Conservation (phyloP, 768 basidiomycete genomes). For the Coprinopsis marcescibilis region DNA sequence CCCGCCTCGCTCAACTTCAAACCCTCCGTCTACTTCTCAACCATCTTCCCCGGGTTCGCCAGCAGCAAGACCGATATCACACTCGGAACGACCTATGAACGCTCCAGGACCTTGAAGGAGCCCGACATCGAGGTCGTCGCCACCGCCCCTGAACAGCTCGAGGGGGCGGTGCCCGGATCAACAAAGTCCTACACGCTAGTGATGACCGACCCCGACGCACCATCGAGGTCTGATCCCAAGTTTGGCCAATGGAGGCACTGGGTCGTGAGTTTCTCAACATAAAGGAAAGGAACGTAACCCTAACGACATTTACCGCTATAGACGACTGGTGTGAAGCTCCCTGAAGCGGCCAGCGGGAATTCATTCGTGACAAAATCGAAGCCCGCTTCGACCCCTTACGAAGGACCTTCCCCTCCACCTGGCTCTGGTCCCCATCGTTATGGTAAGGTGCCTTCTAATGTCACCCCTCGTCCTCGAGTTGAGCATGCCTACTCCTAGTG, state of each 20-base stretch:
- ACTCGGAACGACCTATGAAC: neutral
- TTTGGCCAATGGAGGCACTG: slow-evolving; percentile 52
- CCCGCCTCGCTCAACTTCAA: neutral
- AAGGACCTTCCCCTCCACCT: slow-evolving; percentile 49
- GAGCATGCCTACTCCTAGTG: no score
- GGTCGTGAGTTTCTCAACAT: slow-evolving; percentile 32
- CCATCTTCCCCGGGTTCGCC: neutral
- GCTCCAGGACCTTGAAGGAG: neutral
- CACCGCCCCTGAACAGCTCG: neutral
- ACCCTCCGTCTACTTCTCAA: neutral
- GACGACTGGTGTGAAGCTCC: slow-evolving; percentile 33
- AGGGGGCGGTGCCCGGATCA: no score
- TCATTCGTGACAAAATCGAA: slow-evolving; percentile 35
- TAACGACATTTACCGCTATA: slow-evolving; percentile 4
- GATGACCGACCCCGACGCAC: slow-evolving; percentile 57
- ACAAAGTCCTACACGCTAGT: slow-evolving; percentile 48
- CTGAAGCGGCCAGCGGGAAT: slow-evolving; percentile 25
- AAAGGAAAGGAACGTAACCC: slow-evolving; percentile 5
- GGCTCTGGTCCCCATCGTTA: slow-evolving; percentile 55
- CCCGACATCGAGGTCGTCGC: neutral
- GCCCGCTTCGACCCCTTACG: slow-evolving; percentile 48
- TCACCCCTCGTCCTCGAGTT: no score
- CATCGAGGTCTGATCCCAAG: slow-evolving; percentile 41
- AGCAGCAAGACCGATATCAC: neutral
- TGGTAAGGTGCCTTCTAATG: no score